Evolutionary conservation across 179 eudicot genomes (phyloP).

Genomic region (Silene coronaria): DNA sequence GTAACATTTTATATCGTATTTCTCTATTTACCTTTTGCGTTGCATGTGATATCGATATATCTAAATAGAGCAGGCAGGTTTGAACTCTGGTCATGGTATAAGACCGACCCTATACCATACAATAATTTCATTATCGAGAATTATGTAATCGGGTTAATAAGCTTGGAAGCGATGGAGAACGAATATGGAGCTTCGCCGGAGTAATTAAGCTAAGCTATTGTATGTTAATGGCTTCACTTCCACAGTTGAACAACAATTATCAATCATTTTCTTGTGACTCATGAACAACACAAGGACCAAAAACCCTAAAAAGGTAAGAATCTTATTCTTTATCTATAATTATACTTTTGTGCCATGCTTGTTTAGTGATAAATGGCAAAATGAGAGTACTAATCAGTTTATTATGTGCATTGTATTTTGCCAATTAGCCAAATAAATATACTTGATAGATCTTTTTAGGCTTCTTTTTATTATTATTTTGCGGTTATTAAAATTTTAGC

Average conservation of each 20-base stretch:
- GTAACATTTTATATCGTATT: too few species aligned
- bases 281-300: constrained; percentile 19
- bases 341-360: constrained; percentile 8
- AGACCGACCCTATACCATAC: not conserved
- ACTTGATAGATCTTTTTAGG: not conserved
- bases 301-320: constrained; percentile 26
- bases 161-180: not conserved
- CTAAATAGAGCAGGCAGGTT: not conserved
- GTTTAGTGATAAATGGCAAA: constrained; percentile 13
- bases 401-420: constrained; percentile 14
- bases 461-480: not conserved
- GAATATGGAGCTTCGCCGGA: not conserved
- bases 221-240: constrained; percentile 3
- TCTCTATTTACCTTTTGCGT: not conserved
- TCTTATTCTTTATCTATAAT: constrained; percentile 18
- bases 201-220: not conserved
- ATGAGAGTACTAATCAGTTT: constrained; percentile 4
- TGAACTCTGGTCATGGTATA: not conserved
- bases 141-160: not conserved
- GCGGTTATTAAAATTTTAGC: not conserved
- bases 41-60: not conserved
- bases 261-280: constrained; percentile 12
- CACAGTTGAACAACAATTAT: not conserved
- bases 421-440: constrained; percentile 15
- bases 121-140: not conserved